A percentile compares a stretch with the other conserved stretches of the same genome.
Evolutionary conservation across 2,329 filamentous ascomycete species (phyloP).

Genomic region (Diaporthe citriasiana): DNA sequence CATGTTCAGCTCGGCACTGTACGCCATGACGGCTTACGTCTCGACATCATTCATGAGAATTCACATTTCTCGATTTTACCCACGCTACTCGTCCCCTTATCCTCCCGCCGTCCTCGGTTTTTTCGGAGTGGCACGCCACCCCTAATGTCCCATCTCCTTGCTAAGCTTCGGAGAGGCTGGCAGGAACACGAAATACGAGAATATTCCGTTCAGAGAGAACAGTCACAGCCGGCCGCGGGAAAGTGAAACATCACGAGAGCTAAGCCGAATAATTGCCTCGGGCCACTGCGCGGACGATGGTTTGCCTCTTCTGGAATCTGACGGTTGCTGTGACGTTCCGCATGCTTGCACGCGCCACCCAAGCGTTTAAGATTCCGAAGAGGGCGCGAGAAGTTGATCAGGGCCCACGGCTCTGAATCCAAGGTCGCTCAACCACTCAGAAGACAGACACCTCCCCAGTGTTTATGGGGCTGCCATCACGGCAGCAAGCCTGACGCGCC

Average conservation of each 20-base stretch:
- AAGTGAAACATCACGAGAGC: background rate
- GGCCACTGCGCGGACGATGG: background rate
- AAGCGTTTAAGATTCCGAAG: background rate
- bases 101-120: background rate
- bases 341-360: background rate
- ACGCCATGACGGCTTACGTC: slow-evolving; percentile 8
- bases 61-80: slow-evolving; percentile 10
- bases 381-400: background rate
- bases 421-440: background rate
- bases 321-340: background rate
- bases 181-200: background rate
- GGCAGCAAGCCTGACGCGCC: background rate
- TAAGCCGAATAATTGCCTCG: background rate
- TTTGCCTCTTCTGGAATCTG: slow-evolving; percentile 12
- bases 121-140: background rate
- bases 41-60: slow-evolving; percentile 29
- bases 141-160: background rate
- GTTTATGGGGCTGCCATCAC: background rate
- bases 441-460: background rate
- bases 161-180: background rate
- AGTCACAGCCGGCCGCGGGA: background rate
- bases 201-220: background rate
- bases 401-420: background rate
- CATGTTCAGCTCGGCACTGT: slow-evolving; percentile 27
- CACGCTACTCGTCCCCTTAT: background rate